These are phyloP conservation scores for Chamaecrista fasciculata DNA, from an alignment of 306 rosid species.

Conservation along the genomic window DNA sequence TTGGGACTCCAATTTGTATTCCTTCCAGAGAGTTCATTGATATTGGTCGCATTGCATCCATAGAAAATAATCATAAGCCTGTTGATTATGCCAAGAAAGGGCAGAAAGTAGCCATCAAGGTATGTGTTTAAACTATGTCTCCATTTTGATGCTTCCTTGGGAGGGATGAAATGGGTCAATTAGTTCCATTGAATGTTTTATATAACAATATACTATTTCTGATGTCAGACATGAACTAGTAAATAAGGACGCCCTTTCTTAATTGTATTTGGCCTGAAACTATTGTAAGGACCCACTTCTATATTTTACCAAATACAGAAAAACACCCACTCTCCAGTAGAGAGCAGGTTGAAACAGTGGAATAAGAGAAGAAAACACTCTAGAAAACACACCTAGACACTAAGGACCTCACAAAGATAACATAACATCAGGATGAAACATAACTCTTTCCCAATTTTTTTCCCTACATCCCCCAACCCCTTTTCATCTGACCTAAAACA, in stretches of 20 bases:
- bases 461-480: too few species aligned
- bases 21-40: conserved; percentile 83
- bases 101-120: conserved; percentile 87
- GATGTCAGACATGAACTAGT: background rate
- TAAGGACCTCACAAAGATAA: too few species aligned
- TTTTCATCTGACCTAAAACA: too few species aligned
- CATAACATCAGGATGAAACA: too few species aligned
- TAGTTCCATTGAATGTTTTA: background rate
- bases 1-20: conserved; percentile 93
- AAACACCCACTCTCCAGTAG: too few species aligned
- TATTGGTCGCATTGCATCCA: conserved; percentile 83
- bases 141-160: background rate
- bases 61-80: conserved; percentile 86
- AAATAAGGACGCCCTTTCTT: background rate
- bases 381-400: too few species aligned
- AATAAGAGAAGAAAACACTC: too few species aligned
- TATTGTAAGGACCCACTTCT: too few species aligned
- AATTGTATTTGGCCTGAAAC: background rate
- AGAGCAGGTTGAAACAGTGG: too few species aligned
- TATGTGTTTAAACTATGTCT: conserved; percentile 22
- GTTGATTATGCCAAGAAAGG: conserved; percentile 93
- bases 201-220: too few species aligned
- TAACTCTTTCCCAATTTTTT: too few species aligned
- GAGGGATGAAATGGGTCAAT: background rate
- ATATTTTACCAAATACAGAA: too few species aligned